Evolutionary conservation across 2,329 filamentous ascomycete species (phyloP), one percentile per base, ranked within the genome.

Genomic region (Fusarium decemcellulare): DNA sequence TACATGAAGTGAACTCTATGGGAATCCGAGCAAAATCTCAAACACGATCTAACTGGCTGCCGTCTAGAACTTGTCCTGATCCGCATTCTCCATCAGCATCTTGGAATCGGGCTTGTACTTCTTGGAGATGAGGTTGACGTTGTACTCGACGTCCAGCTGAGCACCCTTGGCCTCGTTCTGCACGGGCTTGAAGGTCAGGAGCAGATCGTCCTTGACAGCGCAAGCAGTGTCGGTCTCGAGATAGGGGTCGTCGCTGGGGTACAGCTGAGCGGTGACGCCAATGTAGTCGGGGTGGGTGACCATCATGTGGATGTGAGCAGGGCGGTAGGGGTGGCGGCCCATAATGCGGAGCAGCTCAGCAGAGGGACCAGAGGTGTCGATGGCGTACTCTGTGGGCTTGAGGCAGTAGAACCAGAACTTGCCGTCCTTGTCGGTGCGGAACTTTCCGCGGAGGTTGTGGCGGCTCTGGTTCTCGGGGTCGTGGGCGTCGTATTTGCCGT

Each of bases 371-470:
- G 92, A 88, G 53, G 86, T 90, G 46, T 91, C 90, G 66, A 93
- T 84, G 40, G 90, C 90, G 81, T 93, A 93, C 6, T 90, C 89
- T 0, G 91, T 93, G 1, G 92, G 92, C 80, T 92, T 86, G 76
- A 91, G 88, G 85, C 91, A 93, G 87, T 93, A 93, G 81, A 92
- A 91, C 81, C 84, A 87, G 81, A 91, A 92, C 78, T 90, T 86
- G 72, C 92, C 92, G 67, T 93, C 86, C 73, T 87, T 86, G 79
- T 93, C 87, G 68, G 90, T 88, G 73, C 86, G 87, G 84, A 93
- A 93, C 83, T 93, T 93, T 78, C 92, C 92, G 44, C 92, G 88
- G 43, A 93, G 85, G 84, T 94, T 94, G 86, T 93, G 92, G 76
- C 88, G 88, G 52, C 82, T 81, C 84, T 93, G 91, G 81, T 89